These are phyloP conservation scores for Trichoderma afroharzianum DNA, from an alignment of 2,329 filamentous ascomycete species.

Conservation along the genomic window DNA sequence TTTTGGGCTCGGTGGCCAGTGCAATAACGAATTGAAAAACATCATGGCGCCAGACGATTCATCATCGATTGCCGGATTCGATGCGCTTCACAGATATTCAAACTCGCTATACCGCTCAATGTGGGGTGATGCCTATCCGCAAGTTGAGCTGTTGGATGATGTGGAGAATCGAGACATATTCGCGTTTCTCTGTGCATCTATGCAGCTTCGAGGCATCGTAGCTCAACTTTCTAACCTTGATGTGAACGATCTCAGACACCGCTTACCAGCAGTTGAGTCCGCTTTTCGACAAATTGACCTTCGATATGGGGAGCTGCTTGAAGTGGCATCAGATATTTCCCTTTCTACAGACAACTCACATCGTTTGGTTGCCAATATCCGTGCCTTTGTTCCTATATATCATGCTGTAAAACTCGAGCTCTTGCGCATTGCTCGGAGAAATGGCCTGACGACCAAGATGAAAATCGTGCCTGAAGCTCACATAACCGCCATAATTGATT, in stretches of 20 bases:
- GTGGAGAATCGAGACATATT: slow-evolving; percentile 35
- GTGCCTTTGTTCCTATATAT: slow-evolving; percentile 34
- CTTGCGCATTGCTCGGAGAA: slow-evolving; percentile 13
- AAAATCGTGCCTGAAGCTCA: slow-evolving; percentile 20
- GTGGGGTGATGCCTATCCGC: slow-evolving; percentile 34
- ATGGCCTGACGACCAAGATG: slow-evolving; percentile 14
- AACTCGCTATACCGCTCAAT: slow-evolving; percentile 32
- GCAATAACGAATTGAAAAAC: slow-evolving; percentile 27
- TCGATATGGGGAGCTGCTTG: slow-evolving; percentile 26
- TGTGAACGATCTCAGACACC: slow-evolving; percentile 22
- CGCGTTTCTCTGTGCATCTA: slow-evolving; percentile 28
- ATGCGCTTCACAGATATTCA: slow-evolving; percentile 31
- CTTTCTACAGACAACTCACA: slow-evolving; percentile 26
- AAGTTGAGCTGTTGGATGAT: slow-evolving; percentile 34
- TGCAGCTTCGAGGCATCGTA: slow-evolving; percentile 32
- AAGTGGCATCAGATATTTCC: slow-evolving; percentile 26
- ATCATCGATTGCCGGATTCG: slow-evolving; percentile 23
- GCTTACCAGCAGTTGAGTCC: slow-evolving; percentile 20
- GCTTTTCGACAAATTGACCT: slow-evolving; percentile 23
- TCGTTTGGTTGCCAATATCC: slow-evolving; percentile 33
- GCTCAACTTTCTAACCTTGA: slow-evolving; percentile 29
- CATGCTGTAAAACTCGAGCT: slow-evolving; percentile 33
- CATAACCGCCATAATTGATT: slow-evolving; percentile 33
- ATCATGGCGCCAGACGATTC: slow-evolving; percentile 16
- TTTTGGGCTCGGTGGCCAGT: slow-evolving; percentile 32